A percentile compares a stretch with the other conserved stretches of the same genome.
Evolutionary conservation across 106 monocot genomes (phyloP).

Genomic region (Narthecium ossifragum): DNA sequence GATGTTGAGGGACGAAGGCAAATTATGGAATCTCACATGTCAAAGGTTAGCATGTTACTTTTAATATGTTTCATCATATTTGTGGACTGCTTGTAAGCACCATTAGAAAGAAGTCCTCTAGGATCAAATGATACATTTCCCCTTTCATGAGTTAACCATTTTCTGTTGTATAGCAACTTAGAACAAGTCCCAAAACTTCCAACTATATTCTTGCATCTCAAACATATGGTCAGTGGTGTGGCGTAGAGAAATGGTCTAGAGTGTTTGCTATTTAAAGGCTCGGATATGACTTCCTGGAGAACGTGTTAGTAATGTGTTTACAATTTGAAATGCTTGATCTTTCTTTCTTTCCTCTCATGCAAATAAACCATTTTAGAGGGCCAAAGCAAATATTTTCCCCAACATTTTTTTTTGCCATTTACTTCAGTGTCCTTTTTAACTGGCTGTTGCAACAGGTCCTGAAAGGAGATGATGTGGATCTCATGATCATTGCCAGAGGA

Average conservation of each 20-base stretch:
- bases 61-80: neutral
- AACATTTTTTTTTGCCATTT: neutral
- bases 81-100: neutral
- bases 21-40: constrained; percentile 94
- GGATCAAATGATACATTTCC: neutral
- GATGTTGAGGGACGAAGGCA: constrained; percentile 95
- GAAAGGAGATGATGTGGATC: constrained; percentile 86
- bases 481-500: constrained; percentile 88
- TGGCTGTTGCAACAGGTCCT: constrained; percentile 38
- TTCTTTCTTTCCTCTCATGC: constrained; percentile 1
- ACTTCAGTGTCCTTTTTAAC: neutral
- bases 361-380: neutral
- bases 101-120: neutral
- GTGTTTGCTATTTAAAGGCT: too few relatives aligned
- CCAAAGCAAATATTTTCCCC: neutral
- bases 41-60: constrained; percentile 49
- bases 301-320: too few relatives aligned
- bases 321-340: too few relatives aligned
- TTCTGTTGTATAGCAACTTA: neutral
- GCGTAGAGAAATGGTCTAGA: too few relatives aligned
- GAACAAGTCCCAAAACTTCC: too few relatives aligned
- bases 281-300: too few relatives aligned
- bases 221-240: too few relatives aligned
- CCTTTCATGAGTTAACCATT: neutral
- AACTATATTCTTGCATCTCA: too few relatives aligned